phyloP scores from a whole-genome alignment of 441 rosid genomes.

The Theobroma grandiflorum region DNA sequence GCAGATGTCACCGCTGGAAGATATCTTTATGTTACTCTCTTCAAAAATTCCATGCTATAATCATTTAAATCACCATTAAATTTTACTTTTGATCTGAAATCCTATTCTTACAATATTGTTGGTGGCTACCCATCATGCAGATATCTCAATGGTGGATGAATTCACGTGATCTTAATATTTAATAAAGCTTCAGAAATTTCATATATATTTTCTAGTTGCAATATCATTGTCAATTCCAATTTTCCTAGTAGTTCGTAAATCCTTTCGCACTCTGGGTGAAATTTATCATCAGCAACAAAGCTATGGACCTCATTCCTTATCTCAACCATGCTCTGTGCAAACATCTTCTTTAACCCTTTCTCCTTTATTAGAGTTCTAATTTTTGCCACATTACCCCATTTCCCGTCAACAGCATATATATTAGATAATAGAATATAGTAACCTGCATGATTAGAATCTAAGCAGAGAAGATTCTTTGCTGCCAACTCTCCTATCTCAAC shows the following conservation, averaged over 20 bases:
- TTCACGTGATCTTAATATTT: not conserved
- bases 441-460: conserved; percentile 61
- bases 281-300: conserved; percentile 52
- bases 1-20: not conserved
- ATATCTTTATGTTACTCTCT: not conserved
- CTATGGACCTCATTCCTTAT: conserved; percentile 42
- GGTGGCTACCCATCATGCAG: not conserved
- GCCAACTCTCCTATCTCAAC: conserved; percentile 55
- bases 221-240: conserved; percentile 45
- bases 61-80: not conserved
- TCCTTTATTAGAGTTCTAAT: conserved; percentile 49
- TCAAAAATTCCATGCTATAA: too few relatives aligned
- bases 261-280: conserved; percentile 42
- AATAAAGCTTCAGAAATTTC: not conserved
- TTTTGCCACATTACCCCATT: conserved; percentile 51
- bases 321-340: conserved; percentile 52
- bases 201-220: not conserved
- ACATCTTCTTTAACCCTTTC: conserved; percentile 49
- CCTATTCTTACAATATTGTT: not conserved
- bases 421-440: conserved; percentile 57
- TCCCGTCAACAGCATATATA: conserved; percentile 56
- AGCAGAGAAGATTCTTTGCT: conserved; percentile 48
- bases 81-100: too few relatives aligned
- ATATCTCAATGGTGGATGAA: not conserved
- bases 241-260: conserved; percentile 46